These are phyloP conservation scores for Sphaerobolus stellatus DNA, from an alignment of 1,284 basidiomycete genomes.

Conservation along the genomic window DNA sequence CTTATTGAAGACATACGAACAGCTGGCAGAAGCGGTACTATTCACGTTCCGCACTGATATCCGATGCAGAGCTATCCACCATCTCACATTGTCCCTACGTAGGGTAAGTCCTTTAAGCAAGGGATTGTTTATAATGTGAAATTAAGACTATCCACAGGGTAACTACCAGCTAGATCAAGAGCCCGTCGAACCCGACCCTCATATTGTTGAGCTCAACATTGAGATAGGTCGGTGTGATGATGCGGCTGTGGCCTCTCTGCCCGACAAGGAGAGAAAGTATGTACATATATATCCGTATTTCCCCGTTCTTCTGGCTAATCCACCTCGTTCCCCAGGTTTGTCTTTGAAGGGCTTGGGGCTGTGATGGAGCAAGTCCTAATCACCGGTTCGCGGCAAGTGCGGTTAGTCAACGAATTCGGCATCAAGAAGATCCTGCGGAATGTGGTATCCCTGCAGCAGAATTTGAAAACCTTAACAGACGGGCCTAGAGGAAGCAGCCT, in stretches of 20 bases:
- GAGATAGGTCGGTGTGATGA: conserved; percentile 81
- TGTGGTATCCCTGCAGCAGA: conserved; percentile 90
- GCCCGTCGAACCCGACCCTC: conserved; percentile 86
- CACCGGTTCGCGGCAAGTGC: conserved; percentile 70
- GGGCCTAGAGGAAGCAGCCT: conserved; percentile 67
- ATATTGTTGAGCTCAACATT: conserved; percentile 84
- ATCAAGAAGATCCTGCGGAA: conserved; percentile 89
- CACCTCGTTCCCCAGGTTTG: conserved; percentile 53
- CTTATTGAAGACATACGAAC: conserved; percentile 85
- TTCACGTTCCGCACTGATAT: conserved; percentile 90
- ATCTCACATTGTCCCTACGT: conserved; percentile 76
- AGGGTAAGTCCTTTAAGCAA: conserved; percentile 47
- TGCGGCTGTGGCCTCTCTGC: conserved; percentile 60
- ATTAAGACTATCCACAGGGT: conserved; percentile 49
- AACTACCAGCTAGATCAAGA: conserved; percentile 82
- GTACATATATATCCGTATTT: conserved; percentile 23
- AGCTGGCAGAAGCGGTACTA: conserved; percentile 83
- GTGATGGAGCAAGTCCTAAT: conserved; percentile 87
- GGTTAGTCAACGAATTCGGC: conserved; percentile 73
- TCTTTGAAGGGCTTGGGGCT: conserved; percentile 85
- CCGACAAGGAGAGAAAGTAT: conserved; percentile 65
- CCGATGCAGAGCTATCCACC: conserved; percentile 81
- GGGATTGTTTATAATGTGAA: conserved; percentile 2
- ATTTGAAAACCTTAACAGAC: conserved; percentile 76
- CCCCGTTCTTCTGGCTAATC: background rate